These are phyloP conservation scores for Chlorella vulgaris DNA, from an alignment of 139 green algal species.

Conservation along the genomic window DNA sequence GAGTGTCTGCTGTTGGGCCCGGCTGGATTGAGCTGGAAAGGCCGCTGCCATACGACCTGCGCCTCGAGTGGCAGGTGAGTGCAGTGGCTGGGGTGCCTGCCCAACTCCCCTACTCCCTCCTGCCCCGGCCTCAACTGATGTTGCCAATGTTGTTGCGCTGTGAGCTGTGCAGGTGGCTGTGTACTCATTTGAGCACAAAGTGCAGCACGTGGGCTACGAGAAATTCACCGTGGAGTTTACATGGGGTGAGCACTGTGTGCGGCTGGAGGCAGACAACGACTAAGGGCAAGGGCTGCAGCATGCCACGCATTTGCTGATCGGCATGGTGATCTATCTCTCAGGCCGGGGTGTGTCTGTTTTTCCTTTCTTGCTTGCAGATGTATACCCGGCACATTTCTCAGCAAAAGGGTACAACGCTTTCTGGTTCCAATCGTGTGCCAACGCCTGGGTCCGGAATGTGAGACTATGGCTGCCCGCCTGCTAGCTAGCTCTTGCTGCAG, in stretches of 20 bases:
- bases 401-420: slow-evolving; percentile 11
- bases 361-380: background rate
- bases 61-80: slow-evolving; percentile 9
- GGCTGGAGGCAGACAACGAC: background rate
- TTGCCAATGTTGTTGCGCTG: background rate
- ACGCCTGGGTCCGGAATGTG: slow-evolving; percentile 21
- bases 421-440: background rate
- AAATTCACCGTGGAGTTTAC: slow-evolving; percentile 4
- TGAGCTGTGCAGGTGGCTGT: slow-evolving; percentile 1
- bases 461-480: background rate
- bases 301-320: background rate
- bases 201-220: slow-evolving; percentile 24
- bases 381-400: background rate
- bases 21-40: slow-evolving; percentile 25
- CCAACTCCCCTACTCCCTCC: background rate
- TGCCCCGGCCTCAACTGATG: background rate
- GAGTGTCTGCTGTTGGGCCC: slow-evolving; percentile 4
- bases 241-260: background rate
- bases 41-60: slow-evolving; percentile 12
- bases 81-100: background rate
- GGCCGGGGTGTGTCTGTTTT: background rate
- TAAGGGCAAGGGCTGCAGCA: too few relatives aligned
- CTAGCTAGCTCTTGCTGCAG: background rate
- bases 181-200: background rate
- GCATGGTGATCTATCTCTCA: background rate